Evolutionary conservation across 2,329 filamentous ascomycete species (phyloP), one percentile per base, ranked within the genome.

Genomic region (Aspergillus brunneoviolaceus): DNA sequence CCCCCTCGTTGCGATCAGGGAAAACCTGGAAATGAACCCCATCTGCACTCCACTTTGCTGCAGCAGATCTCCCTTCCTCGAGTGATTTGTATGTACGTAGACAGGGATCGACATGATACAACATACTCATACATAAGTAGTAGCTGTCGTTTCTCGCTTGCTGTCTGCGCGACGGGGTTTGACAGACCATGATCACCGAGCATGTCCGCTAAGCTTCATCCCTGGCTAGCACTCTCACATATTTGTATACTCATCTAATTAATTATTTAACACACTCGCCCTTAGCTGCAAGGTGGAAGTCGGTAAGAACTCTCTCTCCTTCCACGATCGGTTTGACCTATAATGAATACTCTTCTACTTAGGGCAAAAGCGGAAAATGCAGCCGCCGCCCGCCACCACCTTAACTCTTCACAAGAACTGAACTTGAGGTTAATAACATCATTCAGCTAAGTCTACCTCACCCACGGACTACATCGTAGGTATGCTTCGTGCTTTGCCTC

Each of bases 1-100:
- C 39, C 14, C 16, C 39, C 39, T 5, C 19, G 53, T 48, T 47
- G 31, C 55, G 47, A 57, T n/a, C 33, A 27, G 21, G 19, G 27
- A 57, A 53, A 58, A 60, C 59, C 59, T 47, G 55, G 59, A 60
- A 55, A 55, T 29, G 42, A 47, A 42, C 12, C 27, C 47, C 47
- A 55, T 54, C 59, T 58, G 59, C 55, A 60, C 51, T 56, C 59
- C 59, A 58, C 59, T 56, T 29, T 49, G 42, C 48, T 50, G 59
- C 59, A 51, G 55, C 47, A 54, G 59, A 60, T 60, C 59, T 52
- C 45, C 59, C 50, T 60, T 42, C 35, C 42, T 35, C 27, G 45
- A 39, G 27, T 39, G 25, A 29, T 9, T 29, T 29, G 27, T 29
- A 29, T 9, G 9, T 29, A 29, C 27, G 27, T 29, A 29, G 27